These are phyloP conservation scores for Wickerhamomyces canadensis DNA, from an alignment of 805 yeast species.

Conservation along the genomic window DNA sequence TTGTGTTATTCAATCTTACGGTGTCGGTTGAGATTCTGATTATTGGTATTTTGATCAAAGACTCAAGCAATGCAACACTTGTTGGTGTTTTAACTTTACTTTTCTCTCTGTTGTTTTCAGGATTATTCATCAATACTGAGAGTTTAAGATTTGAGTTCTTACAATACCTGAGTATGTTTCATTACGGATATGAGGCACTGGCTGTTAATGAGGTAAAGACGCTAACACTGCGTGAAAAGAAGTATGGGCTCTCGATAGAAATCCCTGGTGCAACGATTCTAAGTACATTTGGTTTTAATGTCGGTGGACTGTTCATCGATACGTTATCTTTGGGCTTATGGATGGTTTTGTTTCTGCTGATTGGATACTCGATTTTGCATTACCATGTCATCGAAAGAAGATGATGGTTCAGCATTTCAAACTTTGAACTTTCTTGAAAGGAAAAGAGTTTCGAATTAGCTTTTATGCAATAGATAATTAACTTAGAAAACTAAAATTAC, in stretches of 20 bases:
- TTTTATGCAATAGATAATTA: no score
- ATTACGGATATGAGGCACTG: constrained; percentile 91
- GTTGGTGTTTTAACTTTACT: constrained; percentile 77
- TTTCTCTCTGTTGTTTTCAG: constrained; percentile 88
- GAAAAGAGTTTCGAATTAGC: no score
- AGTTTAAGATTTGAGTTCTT: constrained; percentile 58
- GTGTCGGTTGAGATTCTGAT: constrained; percentile 80
- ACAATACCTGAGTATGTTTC: constrained; percentile 85
- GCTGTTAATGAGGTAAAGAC: constrained; percentile 90
- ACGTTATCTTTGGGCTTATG: constrained; percentile 52
- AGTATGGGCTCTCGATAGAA: constrained; percentile 89
- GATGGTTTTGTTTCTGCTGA: constrained; percentile 48
- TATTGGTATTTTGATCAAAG: constrained; percentile 82
- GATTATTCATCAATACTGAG: constrained; percentile 84
- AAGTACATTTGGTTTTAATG: constrained; percentile 91
- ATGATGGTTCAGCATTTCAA: no score
- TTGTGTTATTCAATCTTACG: constrained; percentile 81
- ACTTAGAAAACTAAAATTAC: no score
- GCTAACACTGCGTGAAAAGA: constrained; percentile 75
- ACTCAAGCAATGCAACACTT: constrained; percentile 89
- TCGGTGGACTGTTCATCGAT: constrained; percentile 68
- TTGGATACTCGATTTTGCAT: constrained; percentile 75
- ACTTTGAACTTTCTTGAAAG: no score
- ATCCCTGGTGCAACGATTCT: constrained; percentile 97
- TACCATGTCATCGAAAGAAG: constrained; percentile 67